A percentile compares a stretch with the other conserved stretches of the same genome.
These are phyloP conservation scores for Agaricus sinodeliciosus DNA, from an alignment of 768 basidiomycete species.

Conservation along the genomic window DNA sequence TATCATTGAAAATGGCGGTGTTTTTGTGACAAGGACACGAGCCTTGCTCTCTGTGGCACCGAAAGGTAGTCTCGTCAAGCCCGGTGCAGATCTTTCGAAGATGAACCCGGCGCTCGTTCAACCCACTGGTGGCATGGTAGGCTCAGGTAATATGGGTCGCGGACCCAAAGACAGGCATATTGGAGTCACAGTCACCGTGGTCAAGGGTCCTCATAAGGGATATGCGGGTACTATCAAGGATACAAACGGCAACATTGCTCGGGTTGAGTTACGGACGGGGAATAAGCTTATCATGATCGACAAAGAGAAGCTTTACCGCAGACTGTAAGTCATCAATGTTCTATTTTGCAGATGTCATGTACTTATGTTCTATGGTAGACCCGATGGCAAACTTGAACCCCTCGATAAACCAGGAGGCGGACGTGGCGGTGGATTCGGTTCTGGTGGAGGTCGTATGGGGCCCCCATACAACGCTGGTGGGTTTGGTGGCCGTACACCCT, in stretches of 20 bases:
- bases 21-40: conserved; percentile 88
- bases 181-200: conserved; percentile 69
- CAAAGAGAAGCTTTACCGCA: conserved; percentile 67
- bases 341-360: neutral
- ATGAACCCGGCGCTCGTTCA: conserved; percentile 80
- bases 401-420: conserved; percentile 31
- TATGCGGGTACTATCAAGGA: conserved; percentile 92
- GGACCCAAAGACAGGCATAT: conserved; percentile 81
- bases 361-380: conserved; percentile 26
- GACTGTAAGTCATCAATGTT: conserved; percentile 47
- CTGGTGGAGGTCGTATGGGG: conserved; percentile 19
- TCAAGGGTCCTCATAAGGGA: conserved; percentile 88
- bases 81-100: conserved; percentile 74
- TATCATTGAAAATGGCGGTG: conserved; percentile 82
- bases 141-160: conserved; percentile 69
- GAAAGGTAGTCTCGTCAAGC: conserved; percentile 66
- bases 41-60: conserved; percentile 81
- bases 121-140: conserved; percentile 69
- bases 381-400: conserved; percentile 47
- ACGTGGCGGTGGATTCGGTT: conserved; percentile 13
- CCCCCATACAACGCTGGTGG: conserved; percentile 28
- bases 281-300: conserved; percentile 88
- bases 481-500: conserved; percentile 25
- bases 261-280: conserved; percentile 86
- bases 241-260: conserved; percentile 77